Evolutionary conservation across 345 rosid genomes (phyloP), one percentile per base, ranked within the genome.

Genomic region (Corchorus capsularis): DNA sequence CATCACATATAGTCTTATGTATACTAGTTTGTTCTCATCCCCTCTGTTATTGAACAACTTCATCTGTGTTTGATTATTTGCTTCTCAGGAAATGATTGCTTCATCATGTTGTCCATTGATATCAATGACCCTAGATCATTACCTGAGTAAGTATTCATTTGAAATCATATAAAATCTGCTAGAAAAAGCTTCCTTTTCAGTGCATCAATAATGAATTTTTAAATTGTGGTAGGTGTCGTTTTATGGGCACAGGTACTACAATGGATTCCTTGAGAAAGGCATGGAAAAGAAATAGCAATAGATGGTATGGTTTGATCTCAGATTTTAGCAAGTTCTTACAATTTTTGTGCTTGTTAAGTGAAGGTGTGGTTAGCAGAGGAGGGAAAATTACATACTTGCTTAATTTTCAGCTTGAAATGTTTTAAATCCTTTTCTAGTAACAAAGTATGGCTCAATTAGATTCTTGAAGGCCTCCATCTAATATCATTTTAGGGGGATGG

Each of bases 251-350:
- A 52, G 84, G 63, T 81, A 64, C 76, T 71, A 59, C 20, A 37
- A 72, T 83, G 79, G 82, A 85, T 77, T 73, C 77, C 70, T 72
- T 88, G 80, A 84, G 84, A 78, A 82, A 75, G 84, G 71, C 37
- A 32, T 92, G 97, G 94, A 80, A 79, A 80, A 85, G 87, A 83
- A 90, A 90, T 75, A 70, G 87, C 77, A 82, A 81, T 82, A 84
- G 54, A 74, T 94, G 94, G 97, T 92, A 76, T 66, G 63, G 10
- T 76, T 45, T 69, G 41, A 14, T 61, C 56, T 66, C 63, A 64
- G 59, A 15, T 74, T 54, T 49, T 71, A 9, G 54, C 35, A 70
- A 22, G 75, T 71, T 55, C 56, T 72, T 75, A 74, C 47, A 39
- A 47, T 39, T 68, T 35, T 20, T 63, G 12, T 54, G 56, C 54